Evolutionary conservation across 2,329 filamentous ascomycete genomes (phyloP), one percentile per base, ranked within the genome.

Genomic region (Fusarium newnesense): DNA sequence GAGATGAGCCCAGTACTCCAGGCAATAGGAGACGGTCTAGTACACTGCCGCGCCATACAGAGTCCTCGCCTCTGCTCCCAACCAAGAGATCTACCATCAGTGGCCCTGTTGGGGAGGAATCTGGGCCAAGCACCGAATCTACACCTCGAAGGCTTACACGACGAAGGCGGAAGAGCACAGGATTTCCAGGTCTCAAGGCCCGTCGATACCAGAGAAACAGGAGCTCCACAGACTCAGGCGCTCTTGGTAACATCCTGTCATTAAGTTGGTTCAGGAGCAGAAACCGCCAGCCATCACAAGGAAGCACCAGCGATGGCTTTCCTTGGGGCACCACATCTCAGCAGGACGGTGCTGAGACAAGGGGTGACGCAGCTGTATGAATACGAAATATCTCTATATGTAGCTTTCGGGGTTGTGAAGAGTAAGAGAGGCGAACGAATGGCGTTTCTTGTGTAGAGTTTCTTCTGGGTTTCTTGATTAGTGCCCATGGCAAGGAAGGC

Each of bases 181-280:
- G 89, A 0, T 91, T 92, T 69, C 89, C 88, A 0, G 88, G 89
- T 0, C 89, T 91, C 62, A 88, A 85, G 9, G 88, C 89, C 10
- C 83, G 89, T 43, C 83, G 83, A 53, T 80, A 83, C 39, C 78
- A 82, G 24, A 78, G 82, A 50, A 83, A 81, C 67, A 83, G 80
- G 50, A 77, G 80, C 43, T 82, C 83, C 10, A 80, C 81, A 4
- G 73, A 87, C 2, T 88, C 89, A 52, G 86, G 87, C 19, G 84
- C 87, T 0, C 77, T 88, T 2, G 84, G 86, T 9, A 86, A 86
- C 2, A 81, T 91, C 30, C 87, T 86, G 80, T 87, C 86, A 43
- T 79, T 90, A 70, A 84, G 82, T 34, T 92, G 90, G 90, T 90
- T 88, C 85, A 75, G 76, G 58, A 63, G 66, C 50, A 72, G 74